Conservation (phyloP, 2,329 filamentous ascomycete genomes). For the Waltergamsia citrina region DNA sequence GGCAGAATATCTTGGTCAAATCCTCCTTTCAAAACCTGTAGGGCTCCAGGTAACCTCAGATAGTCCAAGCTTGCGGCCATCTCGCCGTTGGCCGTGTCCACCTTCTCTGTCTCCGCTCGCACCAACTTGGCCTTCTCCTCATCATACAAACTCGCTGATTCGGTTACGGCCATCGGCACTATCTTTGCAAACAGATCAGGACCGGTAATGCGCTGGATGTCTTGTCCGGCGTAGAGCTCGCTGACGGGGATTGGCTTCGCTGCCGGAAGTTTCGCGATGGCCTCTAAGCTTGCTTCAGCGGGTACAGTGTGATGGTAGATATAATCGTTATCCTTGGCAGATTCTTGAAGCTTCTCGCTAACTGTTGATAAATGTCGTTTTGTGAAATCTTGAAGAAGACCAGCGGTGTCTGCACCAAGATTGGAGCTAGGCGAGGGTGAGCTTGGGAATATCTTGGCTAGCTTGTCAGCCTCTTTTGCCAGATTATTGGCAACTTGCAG, state of each 20-base stretch:
- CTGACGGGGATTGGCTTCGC: constrained; percentile 96
- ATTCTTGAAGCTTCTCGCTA: constrained; percentile 67
- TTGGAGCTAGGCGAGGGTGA: constrained; percentile 76
- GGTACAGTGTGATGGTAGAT: constrained; percentile 95
- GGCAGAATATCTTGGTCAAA: constrained; percentile 82
- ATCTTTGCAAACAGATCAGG: constrained; percentile 97
- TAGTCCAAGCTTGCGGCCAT: constrained; percentile 96
- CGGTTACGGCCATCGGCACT: constrained; percentile 89
- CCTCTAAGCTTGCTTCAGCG: constrained; percentile 68
- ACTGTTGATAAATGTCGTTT: constrained; percentile 75
- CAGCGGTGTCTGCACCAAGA: constrained; percentile 68
- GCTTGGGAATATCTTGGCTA: constrained; percentile 71
- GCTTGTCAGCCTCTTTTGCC: constrained; percentile 67
- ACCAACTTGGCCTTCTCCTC: constrained; percentile 97
- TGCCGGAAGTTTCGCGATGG: constrained; percentile 84
- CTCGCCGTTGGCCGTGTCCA: constrained; percentile 86
- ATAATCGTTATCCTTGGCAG: constrained; percentile 91
- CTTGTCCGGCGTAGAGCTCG: constrained; percentile 92
- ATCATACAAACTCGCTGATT: constrained; percentile 93
- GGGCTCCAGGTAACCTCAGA: constrained; percentile 75
- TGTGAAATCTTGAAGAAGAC: constrained; percentile 66
- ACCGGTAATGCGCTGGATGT: constrained; percentile 93
- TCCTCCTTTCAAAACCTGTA: constrained; percentile 87
- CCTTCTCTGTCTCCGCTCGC: constrained; percentile 85
- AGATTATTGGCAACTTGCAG: constrained; percentile 72